Conservation (phyloP, 2,329 filamentous ascomycete genomes). For the Macrophomina tecta region DNA sequence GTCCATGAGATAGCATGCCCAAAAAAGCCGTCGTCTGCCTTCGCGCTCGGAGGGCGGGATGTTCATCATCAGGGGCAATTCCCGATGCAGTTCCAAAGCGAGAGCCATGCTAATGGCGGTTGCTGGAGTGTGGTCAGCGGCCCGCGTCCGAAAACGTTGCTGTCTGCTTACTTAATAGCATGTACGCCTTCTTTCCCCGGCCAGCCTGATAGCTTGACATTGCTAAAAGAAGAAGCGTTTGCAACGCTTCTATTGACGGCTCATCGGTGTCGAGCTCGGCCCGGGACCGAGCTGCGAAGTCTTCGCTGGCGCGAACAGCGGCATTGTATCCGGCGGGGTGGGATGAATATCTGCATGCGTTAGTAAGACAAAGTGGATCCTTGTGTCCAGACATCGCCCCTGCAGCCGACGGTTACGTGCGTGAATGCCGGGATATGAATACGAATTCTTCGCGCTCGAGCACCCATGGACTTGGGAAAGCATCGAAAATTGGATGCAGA, state of each 20-base stretch:
- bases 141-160: neutral
- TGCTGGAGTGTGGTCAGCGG: slow-evolving; percentile 54
- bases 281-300: slow-evolving; percentile 74
- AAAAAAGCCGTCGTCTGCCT: slow-evolving; percentile 80
- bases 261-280: slow-evolving; percentile 78
- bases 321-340: slow-evolving; percentile 71
- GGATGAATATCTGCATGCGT: slow-evolving; percentile 65
- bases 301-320: slow-evolving; percentile 71
- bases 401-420: slow-evolving; percentile 14
- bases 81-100: slow-evolving; percentile 80
- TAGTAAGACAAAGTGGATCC: slow-evolving; percentile 8
- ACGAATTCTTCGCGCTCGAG: slow-evolving; percentile 16
- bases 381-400: neutral
- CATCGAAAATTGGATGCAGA: neutral
- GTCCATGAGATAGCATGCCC: slow-evolving; percentile 87
- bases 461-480: slow-evolving; percentile 2
- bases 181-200: slow-evolving; percentile 83
- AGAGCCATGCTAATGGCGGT: slow-evolving; percentile 82
- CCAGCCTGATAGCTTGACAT: slow-evolving; percentile 78
- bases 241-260: slow-evolving; percentile 77
- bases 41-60: slow-evolving; percentile 74
- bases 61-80: slow-evolving; percentile 68
- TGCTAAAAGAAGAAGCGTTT: slow-evolving; percentile 76
- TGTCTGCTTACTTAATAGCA: slow-evolving; percentile 71
- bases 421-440: slow-evolving; percentile 2